Conservation (phyloP, 2,329 filamentous ascomycete species). For the Alternaria sp. region DNA sequence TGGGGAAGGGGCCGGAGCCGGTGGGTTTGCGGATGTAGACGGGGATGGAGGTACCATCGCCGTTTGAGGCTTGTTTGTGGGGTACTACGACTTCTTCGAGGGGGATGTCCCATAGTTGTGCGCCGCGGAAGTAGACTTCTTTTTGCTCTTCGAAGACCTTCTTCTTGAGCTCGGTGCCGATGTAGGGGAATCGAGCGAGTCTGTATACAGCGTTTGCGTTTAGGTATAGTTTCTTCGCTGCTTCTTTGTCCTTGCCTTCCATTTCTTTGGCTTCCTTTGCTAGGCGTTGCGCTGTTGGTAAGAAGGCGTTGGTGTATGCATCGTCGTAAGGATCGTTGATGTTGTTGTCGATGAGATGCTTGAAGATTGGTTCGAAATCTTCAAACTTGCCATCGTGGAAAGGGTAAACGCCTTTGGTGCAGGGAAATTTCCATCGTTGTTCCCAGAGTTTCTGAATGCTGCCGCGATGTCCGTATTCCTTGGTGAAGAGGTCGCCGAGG, state of each 20-base stretch:
- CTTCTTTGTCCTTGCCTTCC: conserved; percentile 49
- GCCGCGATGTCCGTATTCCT: conserved; percentile 46
- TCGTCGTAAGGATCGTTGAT: conserved; percentile 70
- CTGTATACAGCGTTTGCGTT: conserved; percentile 74
- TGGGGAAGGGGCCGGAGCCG: conserved; percentile 52
- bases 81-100: conserved; percentile 67
- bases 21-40: conserved; percentile 68
- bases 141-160: conserved; percentile 71
- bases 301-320: conserved; percentile 68
- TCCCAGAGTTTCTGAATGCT: conserved; percentile 45
- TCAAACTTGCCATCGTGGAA: conserved; percentile 74
- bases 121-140: conserved; percentile 64
- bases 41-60: conserved; percentile 64
- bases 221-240: conserved; percentile 68
- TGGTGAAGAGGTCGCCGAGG: conserved; percentile 45
- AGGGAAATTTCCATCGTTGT: conserved; percentile 44
- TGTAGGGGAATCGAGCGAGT: conserved; percentile 72
- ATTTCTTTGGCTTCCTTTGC: conserved; percentile 53
- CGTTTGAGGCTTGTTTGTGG: conserved; percentile 58
- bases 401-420: conserved; percentile 63
- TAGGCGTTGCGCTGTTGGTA: conserved; percentile 66
- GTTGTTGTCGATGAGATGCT: conserved; percentile 53
- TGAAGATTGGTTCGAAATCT: conserved; percentile 70
- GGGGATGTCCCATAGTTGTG: conserved; percentile 55
- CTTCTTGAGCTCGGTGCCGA: conserved; percentile 59